Evolutionary conservation across 1,284 basidiomycete species (phyloP), one percentile per base, ranked within the genome.

Genomic region (Chalciporus sp.): DNA sequence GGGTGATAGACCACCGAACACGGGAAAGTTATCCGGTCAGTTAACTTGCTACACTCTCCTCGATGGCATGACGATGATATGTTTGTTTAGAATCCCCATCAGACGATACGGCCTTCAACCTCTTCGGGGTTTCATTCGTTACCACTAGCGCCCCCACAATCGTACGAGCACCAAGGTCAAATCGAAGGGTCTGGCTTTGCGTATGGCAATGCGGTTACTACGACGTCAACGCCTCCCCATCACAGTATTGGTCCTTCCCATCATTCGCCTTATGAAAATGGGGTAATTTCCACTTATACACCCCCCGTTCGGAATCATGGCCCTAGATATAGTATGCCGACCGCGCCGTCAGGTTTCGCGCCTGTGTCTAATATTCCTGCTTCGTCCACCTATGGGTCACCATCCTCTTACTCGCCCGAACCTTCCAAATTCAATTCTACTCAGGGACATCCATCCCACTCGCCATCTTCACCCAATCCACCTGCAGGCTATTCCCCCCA

Each of bases 21-120:
- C 76, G 84, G 60, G 83, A 86, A 49, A 90, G 77, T 58, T 81
- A 80, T 66, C 80, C 85, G 27, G 90, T 91, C 61, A 67, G 88
- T 76, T 45, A 6, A 53, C 35, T 42, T 44, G 28, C 16, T 35
- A 19, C 52, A 51, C 37, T 49, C 23, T 11, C 26, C 42, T 48
- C 28, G 14, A 20, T 35, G 10, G 27, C 8, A 5, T 58, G 31
- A 55, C 64, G 39, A 55, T 62, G 39, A 70, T 26, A 26, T 3
- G 7, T 42, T 61, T 47, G 42, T 47, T 47, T 53, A 76, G 75
- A 68, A 70, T 50, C 71, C 69, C 44, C 47, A 56, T 42, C 71
- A 72, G 49, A 69, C 69, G 20, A 43, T 78, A 74, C 65, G 76
- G 46, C 72, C 79, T 26, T 70, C 76, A 19, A 76, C 75, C 26